Conservation (phyloP, 164 flowering plant species). For the Tetrastigma voinierianum region DNA sequence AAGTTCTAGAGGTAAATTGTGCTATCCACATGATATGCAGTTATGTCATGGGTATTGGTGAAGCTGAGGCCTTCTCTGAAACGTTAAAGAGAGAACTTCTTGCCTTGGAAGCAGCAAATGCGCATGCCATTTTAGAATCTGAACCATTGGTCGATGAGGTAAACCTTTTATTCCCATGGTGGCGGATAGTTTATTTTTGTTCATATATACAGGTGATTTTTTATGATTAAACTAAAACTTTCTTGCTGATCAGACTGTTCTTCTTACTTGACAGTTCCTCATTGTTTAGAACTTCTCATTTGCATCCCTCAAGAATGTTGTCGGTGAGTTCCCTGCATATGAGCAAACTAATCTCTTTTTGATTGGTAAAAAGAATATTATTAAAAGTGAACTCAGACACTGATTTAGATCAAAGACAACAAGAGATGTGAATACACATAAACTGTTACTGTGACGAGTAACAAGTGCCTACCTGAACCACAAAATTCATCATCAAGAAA, state of each 20-base stretch:
- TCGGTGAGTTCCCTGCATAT: neutral
- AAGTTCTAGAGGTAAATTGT: neutral
- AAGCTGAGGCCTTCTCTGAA: conserved; percentile 99
- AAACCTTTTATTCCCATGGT: conserved; percentile 1
- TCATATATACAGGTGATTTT: neutral
- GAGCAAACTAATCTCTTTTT: neutral
- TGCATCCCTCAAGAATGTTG: neutral
- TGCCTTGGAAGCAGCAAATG: conserved; percentile 99
- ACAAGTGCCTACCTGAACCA: no score
- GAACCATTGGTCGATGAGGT: conserved; percentile 94
- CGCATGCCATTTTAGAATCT: conserved; percentile 95
- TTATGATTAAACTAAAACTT: no score
- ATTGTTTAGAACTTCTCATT: neutral
- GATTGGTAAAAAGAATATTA: no score
- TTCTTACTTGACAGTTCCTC: neutral
- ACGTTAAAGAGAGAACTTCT: conserved; percentile 95
- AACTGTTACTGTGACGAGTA: no score
- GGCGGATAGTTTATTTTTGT: neutral
- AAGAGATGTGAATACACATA: no score
- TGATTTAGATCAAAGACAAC: no score
- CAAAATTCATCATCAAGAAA: no score
- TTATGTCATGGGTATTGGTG: conserved; percentile 98
- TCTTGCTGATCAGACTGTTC: neutral
- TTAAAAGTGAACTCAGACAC: no score
- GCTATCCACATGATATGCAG: conserved; percentile 54